Base-by-base conservation (phyloP, 2,329 filamentous ascomycete species). In the Periglandula ipomoeae region DNA sequence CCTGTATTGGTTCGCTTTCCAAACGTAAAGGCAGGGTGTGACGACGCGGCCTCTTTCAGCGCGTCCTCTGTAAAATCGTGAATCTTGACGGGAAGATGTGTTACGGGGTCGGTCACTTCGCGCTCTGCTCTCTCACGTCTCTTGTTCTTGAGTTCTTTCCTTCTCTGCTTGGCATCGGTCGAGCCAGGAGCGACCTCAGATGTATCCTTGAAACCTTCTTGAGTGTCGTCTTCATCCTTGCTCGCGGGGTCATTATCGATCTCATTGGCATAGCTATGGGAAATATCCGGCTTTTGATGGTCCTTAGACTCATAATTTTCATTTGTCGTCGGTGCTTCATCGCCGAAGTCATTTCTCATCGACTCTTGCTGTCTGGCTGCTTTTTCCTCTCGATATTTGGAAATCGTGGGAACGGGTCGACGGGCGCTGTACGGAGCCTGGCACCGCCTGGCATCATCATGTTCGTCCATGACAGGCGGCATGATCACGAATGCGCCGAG, bases 81-180 rank as follows among this genome's bases (percentile, higher is more conserved):
- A 32, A 87, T 83, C 32, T 67, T 70, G 43, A 87, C 74, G 2
- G 83, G 82, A 3, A 87, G 70, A 63, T 87, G 84, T 1, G 84
- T 88, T 35, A 87, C 74, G 0, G 84, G 84, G 58, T 88, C 84
- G 1, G 83, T 87, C 42, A 87, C 84, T 59, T 84, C 73, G 51
- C 74, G 68, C n/a, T 73, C 71, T n/a, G 68, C 71, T 39, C 68
- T 67, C 44, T 72, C 68, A 42, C 65, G 61, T 44, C 67, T 68
- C 10, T 57, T 62, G 50, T 70, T 70, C 56, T 75, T 74, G 59
- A 73, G 70, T 7, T 67, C 64, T 49, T 75, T 76, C 22, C 72
- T 69, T 58, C 73, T 71, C 50, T 72, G 62, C 53, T 66, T 73
- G 2, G 71, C 68, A 45, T 75, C 68, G 26, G 67, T 54, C 1